Percentiles rank a stretch among this genome's conserved stretches.
These are phyloP conservation scores for Lathyrus tuberosus DNA, from an alignment of 306 rosid species.

Conservation along the genomic window DNA sequence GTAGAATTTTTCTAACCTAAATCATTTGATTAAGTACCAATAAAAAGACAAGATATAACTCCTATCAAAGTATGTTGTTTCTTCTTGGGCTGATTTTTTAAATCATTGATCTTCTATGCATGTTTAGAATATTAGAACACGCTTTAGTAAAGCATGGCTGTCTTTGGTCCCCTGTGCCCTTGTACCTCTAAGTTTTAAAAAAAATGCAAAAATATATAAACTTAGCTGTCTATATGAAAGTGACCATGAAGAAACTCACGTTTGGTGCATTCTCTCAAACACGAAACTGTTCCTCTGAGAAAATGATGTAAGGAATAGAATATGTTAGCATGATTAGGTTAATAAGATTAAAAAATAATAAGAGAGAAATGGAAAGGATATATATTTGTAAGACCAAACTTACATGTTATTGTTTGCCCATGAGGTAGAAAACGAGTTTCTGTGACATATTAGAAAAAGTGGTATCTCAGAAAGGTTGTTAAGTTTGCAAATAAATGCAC, in stretches of 20 bases:
- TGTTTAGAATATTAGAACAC: background rate
- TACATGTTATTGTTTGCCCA: conserved; percentile 33
- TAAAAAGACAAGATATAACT: background rate
- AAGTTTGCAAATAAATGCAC: conserved; percentile 1
- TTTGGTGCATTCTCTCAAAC: conserved; percentile 44
- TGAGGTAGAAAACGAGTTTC: conserved; percentile 49
- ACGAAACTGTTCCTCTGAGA: conserved; percentile 53
- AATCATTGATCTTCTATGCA: too few species aligned
- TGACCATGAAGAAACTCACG: conserved; percentile 38
- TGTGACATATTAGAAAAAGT: conserved; percentile 21
- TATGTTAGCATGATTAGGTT: conserved; percentile 25
- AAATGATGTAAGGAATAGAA: conserved; percentile 9
- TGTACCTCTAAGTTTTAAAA: background rate
- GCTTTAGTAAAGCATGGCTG: background rate
- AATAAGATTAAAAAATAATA: background rate
- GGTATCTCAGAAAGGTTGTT: conserved; percentile 14
- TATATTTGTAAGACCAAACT: conserved; percentile 9
- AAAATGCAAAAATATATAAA: background rate
- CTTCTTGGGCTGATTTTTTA: too few species aligned
- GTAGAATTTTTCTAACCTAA: background rate
- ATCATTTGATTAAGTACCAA: background rate
- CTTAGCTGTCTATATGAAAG: background rate
- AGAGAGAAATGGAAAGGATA: too few species aligned
- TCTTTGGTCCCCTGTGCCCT: background rate
- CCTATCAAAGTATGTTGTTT: background rate